phyloP scores from a whole-genome alignment of 2,329 filamentous ascomycete genomes.

The Pseudophaeomoniella oleicola region DNA sequence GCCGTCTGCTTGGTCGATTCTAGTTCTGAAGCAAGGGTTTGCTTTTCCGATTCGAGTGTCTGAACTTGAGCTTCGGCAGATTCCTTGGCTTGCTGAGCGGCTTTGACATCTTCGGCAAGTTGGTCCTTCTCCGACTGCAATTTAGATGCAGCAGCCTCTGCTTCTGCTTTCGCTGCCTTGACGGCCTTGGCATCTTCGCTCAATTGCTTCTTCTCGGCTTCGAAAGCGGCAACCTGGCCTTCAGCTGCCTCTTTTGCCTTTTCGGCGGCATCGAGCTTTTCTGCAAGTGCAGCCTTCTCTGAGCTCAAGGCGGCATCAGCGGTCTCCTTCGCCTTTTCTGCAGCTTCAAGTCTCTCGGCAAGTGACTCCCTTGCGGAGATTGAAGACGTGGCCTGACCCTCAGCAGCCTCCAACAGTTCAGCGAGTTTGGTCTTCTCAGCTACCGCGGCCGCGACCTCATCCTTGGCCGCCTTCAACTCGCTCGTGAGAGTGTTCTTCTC shows the following conservation, averaged over 20 bases:
- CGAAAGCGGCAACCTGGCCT: slow-evolving; percentile 31
- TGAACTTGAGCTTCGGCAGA: slow-evolving; percentile 2
- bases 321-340: slow-evolving; percentile 4
- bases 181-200: neutral
- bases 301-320: slow-evolving; percentile 2
- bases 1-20: slow-evolving; percentile 1
- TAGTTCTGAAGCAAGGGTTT: slow-evolving; percentile 5
- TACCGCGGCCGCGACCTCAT: slow-evolving; percentile 3
- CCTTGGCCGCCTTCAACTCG: slow-evolving; percentile 3
- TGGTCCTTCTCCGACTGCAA: slow-evolving; percentile 1
- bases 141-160: neutral
- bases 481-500: slow-evolving; percentile 4
- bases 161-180: slow-evolving; percentile 1
- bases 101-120: slow-evolving; percentile 1
- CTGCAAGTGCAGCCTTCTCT: slow-evolving; percentile 3
- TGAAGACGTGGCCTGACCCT: too few relatives aligned
- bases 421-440: too few relatives aligned
- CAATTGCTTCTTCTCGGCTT: slow-evolving; percentile 4
- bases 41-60: slow-evolving; percentile 2
- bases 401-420: too few relatives aligned
- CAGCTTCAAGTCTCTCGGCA: too few relatives aligned
- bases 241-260: slow-evolving; percentile 37
- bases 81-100: slow-evolving; percentile 2
- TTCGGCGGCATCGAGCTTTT: slow-evolving; percentile 13
- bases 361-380: too few relatives aligned